Evolutionary conservation across 306 rosid genomes (phyloP), one percentile per base, ranked within the genome.

Genomic region (Citrullus mucosospermus): DNA sequence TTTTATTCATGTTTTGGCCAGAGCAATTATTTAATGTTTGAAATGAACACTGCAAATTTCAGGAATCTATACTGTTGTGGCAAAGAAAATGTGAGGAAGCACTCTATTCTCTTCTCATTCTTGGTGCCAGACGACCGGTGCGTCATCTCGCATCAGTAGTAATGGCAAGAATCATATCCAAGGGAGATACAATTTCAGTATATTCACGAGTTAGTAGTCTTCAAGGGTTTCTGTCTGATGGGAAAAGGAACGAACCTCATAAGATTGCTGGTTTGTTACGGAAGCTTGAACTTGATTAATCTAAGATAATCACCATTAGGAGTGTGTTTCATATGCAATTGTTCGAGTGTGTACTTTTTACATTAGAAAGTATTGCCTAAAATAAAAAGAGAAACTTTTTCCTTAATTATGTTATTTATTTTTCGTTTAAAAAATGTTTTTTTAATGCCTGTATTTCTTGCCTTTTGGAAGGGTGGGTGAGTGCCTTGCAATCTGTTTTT

Each of bases 11-110:
- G 14, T 78, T 81, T 1, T 36, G 63, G 59, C 38, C 7, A 51
- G 70, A 38, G 43, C 17, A 10, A 25, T 13, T 36, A 9, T 67
- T 78, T 54, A 44, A 79, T 20, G n/a, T 58, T 72, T 78, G 73
- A 83, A 56, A 58, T 48, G 77, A 62, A 56, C 76, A 62, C 67
- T 25, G 56, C 82, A 38, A 43, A 73, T 79, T 83, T 67, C 89
- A 95, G 98, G 98, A 92, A 20, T 89, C 91, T 80, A 91, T 95
- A 84, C 75, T 95, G 82, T 77, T 91, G 83, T 92, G 98, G 89
- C 98, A 95, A 85, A 92, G 98, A 85, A 91, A 91, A 88, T 95
- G 98, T 14, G 98, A 95, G 85, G 98, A 92, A 56, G 97, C 98
- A 38, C 76, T 95, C 39, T 87, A 89, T 82, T 92, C 93, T 78